Evolutionary conservation across 2,329 filamentous ascomycete species (phyloP), one percentile per base, ranked within the genome.

Genomic region (Tympanopsis confertula): DNA sequence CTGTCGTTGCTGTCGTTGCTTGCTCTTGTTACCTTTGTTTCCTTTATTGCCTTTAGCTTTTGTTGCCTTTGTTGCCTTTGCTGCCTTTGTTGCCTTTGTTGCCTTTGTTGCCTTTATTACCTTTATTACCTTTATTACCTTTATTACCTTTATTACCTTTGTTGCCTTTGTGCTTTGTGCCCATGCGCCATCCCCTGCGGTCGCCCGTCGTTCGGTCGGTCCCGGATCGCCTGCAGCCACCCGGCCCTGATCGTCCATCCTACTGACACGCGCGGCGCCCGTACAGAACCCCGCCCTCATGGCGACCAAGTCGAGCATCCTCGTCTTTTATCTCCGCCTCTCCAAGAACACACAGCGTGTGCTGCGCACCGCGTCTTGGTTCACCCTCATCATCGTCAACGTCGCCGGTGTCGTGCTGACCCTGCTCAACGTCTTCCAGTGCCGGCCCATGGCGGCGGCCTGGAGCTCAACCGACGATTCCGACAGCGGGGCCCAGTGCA

Each of bases 301-400:
- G 85, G 78, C 82, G 3, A 86, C 86, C 37, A 95, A 95, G 61
- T 87, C 85, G 0, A 93, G 86, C n/a, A 85, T 95, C 48, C 68
- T 95, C 41, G 70, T 91, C 38, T 95, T 95, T 58, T 95, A 93
- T 59, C 68, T 95, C 36, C 80, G 82, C 29, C 68, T 95, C 35
- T 84, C 86, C 19, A 82, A 80, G 49, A 83, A 86, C 41, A 79
- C 74, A 0, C 78, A 93, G 46, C 75, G 76, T 44, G 66, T 88
- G 36, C 80, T 94, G 45, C 77, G 82, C 41, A 74, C 82, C 58
- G 78, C 80, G n/a, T 91, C 86, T n/a, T 87, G 87, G 65, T 66
- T 71, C 4, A 86, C 84, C 0, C 64, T 95, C 2, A 66, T 65
- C 35, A 69, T 94, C 17, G 86, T 94, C 53, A 93, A 91, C 50